A percentile compares a stretch with the other conserved stretches of the same genome.
Evolutionary conservation across 805 yeast species (phyloP).

Genomic region (Scheffersomyces amazonensis): DNA sequence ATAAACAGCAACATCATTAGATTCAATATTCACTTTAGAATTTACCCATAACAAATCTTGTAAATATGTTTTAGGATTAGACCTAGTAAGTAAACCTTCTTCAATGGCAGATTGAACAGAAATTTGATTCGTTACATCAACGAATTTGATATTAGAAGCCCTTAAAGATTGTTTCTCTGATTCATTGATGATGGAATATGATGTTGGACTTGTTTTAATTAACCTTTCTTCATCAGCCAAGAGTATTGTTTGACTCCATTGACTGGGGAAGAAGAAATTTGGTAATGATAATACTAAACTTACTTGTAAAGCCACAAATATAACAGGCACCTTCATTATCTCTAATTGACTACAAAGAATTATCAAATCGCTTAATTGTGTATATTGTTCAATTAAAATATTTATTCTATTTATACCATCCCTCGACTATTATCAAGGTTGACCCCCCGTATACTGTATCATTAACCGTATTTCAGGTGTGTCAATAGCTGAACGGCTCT

Average conservation of each 20-base stretch:
- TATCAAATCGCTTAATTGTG: too few species aligned
- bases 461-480: too few species aligned
- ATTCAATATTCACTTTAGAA: constrained; percentile 21
- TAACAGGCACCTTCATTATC: neutral
- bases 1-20: constrained; percentile 30
- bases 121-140: constrained; percentile 61
- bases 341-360: too few species aligned
- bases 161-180: constrained; percentile 29
- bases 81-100: constrained; percentile 17
- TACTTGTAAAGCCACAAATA: neutral
- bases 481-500: too few species aligned
- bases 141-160: constrained; percentile 50
- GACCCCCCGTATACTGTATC: too few species aligned
- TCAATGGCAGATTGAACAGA: constrained; percentile 32
- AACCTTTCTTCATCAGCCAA: constrained; percentile 14
- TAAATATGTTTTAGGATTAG: constrained; percentile 5
- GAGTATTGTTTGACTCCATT: constrained; percentile 1
- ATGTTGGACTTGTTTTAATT: constrained; percentile 33
- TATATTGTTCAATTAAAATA: too few species aligned
- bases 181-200: constrained; percentile 31
- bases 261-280: constrained; percentile 3
- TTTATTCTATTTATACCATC: too few species aligned
- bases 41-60: constrained; percentile 16
- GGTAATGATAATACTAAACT: neutral
- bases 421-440: too few species aligned